Conservation (phyloP, 768 basidiomycete species). For the Sarcodon sp. region DNA sequence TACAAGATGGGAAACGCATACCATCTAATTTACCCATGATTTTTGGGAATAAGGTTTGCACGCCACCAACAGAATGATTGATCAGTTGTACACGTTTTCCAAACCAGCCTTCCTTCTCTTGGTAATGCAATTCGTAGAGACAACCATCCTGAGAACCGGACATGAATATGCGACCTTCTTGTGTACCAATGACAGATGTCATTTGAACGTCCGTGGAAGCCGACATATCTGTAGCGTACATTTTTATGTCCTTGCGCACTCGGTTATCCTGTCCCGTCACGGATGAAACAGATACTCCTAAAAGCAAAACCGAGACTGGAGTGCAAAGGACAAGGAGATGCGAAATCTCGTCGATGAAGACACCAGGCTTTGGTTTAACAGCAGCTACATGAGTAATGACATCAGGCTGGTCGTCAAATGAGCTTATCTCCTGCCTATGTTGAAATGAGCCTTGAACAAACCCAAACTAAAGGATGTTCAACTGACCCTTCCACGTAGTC, state of each 20-base stretch:
- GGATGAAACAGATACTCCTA: slow-evolving; percentile 58
- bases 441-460: slow-evolving; percentile 11
- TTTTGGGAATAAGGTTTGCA: slow-evolving; percentile 70
- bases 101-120: slow-evolving; percentile 87
- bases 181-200: slow-evolving; percentile 68
- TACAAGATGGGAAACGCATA: slow-evolving; percentile 19
- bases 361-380: slow-evolving; percentile 71
- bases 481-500: slow-evolving; percentile 89
- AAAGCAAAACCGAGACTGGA: slow-evolving; percentile 66
- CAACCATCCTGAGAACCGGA: slow-evolving; percentile 74
- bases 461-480: slow-evolving; percentile 2
- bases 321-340: slow-evolving; percentile 86
- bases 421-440: slow-evolving; percentile 68
- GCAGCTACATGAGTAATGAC: slow-evolving; percentile 83
- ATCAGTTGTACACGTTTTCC: slow-evolving; percentile 73
- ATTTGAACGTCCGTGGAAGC: slow-evolving; percentile 75
- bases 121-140: slow-evolving; percentile 88
- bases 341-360: slow-evolving; percentile 90
- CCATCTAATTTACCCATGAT: slow-evolving; percentile 58
- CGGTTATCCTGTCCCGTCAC: slow-evolving; percentile 24
- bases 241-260: slow-evolving; percentile 59
- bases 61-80: slow-evolving; percentile 74
- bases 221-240: slow-evolving; percentile 84
- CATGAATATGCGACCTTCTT: slow-evolving; percentile 87
- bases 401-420: slow-evolving; percentile 86